Evolutionary conservation across 176 grass and related monocot genomes (phyloP), one percentile per base, ranked within the genome.

Genomic region (Echinochloa phyllopogon): DNA sequence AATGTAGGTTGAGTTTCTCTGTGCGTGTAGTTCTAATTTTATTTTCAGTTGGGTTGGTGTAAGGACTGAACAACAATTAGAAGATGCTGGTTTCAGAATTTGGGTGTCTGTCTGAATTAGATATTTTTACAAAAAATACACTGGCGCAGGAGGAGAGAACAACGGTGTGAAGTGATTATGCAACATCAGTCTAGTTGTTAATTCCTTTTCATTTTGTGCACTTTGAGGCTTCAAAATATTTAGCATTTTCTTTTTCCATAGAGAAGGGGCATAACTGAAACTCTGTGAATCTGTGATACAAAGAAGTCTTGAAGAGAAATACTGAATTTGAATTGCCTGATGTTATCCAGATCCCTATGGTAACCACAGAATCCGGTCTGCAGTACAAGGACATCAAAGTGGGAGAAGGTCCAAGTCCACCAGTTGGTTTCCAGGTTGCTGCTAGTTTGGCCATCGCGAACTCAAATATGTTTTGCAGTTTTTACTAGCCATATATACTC

Each of bases 371-470:
- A 68, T 94, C 93, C 48, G 96, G 96, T 2, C 62, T 95, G 58
- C 96, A 98, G 62, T 98, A 92, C 77, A 98, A 92, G 75, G 96
- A 98, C 87, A 98, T 95, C 87, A 84, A 80, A 89, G 86, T 90
- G 12, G 96, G 96, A 0, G 27, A 77, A 86, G 96, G 96, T 41
- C 93, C 93, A 21, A 95, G 86, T 15, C 96, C 96, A 69, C 93
- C 96, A 65, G 9, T 95, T 44, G 93, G 96, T 73, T 98, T 94
- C 79, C 96, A 98, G 93, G 95, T 98, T 45, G 58, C 15, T 57
- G 65, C 12, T 58, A 3, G 16, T 10, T 4, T 16, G 18, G 4
- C 13, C 57, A 36, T 4, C 0, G 50, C 39, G 80, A 4, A 48
- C 5, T 38, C 44, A 8, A 15, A 53, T 49, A 13, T 66, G 0